Base-by-base conservation (phyloP, 2,329 filamentous ascomycete genomes). In the Phoma sp. region DNA sequence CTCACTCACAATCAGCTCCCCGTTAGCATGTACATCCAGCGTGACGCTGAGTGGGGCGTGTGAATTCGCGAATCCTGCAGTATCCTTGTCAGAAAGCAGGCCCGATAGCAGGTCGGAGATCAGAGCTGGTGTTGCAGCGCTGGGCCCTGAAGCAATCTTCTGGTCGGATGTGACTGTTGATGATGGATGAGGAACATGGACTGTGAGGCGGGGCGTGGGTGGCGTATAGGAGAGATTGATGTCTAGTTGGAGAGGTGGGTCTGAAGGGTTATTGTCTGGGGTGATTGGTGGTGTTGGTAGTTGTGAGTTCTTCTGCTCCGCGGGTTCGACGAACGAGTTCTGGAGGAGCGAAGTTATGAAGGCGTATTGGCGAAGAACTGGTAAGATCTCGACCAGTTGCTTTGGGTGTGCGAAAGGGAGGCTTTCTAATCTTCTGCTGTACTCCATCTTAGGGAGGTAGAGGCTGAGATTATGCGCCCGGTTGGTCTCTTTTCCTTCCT, bases 371-470 rank as follows among this genome's bases (percentile, higher is more conserved):
- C 91, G 82, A 14, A 95, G 59, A 3, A 62, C 61, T 0, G 91
- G 90, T n/a, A 96, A 80, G 68, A 93, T 85, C 47, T 84, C 82
- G 6, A 93, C 78, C 4, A 96, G 77, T 68, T 96, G 90, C 42
- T 86, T 84, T 0, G 91, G 91, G 66, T 96, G 91, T 2, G 86
- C 85, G 67, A 96, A 93, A 0, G 90, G 86, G 26, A 95, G 79
- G 49, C 88, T 85, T 1, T 83, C 83, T 7, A 96, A 73, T 3
- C 81, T 80, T 50, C 87, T 83, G 0, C 87, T 88, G 61, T 88
- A 91, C 7, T 92, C 89, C 2, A 86, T 84, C 71, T 91, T 91
- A 48, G 89, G 85, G 15, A 92, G 84, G 59, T 85, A 86, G 1
- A 95, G 79, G 0, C 82, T 85, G 66, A 88, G 90, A 11, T 75